Base-by-base conservation (phyloP, 768 basidiomycete genomes). In the Xanthoconium stramineum region DNA sequence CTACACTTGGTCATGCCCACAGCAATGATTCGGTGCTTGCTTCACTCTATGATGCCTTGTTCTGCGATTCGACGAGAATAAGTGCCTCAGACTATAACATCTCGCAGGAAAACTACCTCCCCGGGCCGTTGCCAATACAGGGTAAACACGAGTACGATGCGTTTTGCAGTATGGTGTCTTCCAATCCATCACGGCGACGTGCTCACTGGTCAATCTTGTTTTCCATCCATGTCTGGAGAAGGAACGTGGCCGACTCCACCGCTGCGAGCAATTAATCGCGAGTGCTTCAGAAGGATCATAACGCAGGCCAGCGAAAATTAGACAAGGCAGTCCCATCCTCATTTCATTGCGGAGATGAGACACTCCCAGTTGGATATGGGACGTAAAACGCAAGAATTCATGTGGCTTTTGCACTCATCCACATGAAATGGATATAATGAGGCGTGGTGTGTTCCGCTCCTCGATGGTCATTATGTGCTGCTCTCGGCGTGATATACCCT, bases 371-470 rank as follows among this genome's bases (percentile, higher is more conserved):
- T 14, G 30, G 7, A 24, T 5, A 29, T 38, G 7, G 33, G 20
- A 39, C 12, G 15, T 37, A 44, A 56, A 14, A 39, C 28, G 50
- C 33, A 46, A 37, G 28, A 35, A 20, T 43, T 49, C 35, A 36
- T n/a, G 28, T n/a, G 2, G n/a, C 36, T 15, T 20, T 35, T n/a
- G 24, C n/a, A 29, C 29, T 12, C n/a, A 20, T 35, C 48, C 37
- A 35, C 46, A 32, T 45, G 54, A 52, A 30, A 17, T 51, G 52
- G 50, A 52, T 7, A 43, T 61, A 40, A 59, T 19, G 5, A 38
- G 33, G 12, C 20, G 32, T 38, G 19, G 14, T 13, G 30, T 38
- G 35, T n/a, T 29, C 30, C 7, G 20, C 17, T 24, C 39, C 28
- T 3, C 12, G 33, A 24, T 1, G 3, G 45, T 33, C 30, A 45